These are phyloP conservation scores for Phoma sp. DNA, from an alignment of 2,329 filamentous ascomycete genomes.

Conservation along the genomic window DNA sequence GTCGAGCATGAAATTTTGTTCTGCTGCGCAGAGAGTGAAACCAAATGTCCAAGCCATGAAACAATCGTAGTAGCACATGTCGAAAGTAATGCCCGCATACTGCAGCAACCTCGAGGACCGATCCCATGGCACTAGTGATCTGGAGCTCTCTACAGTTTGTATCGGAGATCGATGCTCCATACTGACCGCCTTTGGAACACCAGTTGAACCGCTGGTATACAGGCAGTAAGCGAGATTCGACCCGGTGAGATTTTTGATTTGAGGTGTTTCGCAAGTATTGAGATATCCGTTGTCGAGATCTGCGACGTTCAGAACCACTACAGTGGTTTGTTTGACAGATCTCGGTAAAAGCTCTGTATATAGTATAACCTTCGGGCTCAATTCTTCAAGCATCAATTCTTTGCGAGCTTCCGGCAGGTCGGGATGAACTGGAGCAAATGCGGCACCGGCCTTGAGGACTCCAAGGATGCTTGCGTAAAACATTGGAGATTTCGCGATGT, in stretches of 20 bases:
- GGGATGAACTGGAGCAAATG: constrained; percentile 48
- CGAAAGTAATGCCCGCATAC: constrained; percentile 54
- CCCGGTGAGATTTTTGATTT: constrained; percentile 30
- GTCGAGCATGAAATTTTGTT: constrained; percentile 49
- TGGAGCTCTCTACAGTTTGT: constrained; percentile 52
- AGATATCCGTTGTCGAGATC: constrained; percentile 14
- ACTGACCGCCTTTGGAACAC: constrained; percentile 53
- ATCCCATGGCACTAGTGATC: constrained; percentile 50
- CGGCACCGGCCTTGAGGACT: constrained; percentile 51
- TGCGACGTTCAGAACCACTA: constrained; percentile 28
- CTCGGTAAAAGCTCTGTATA: constrained; percentile 8
- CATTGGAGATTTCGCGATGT: constrained; percentile 42
- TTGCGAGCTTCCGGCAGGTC: constrained; percentile 46
- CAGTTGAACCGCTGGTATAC: constrained; percentile 56
- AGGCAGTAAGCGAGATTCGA: constrained; percentile 52
- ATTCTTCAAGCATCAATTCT: constrained; percentile 44
- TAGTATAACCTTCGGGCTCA: constrained; percentile 41
- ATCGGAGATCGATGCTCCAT: constrained; percentile 52
- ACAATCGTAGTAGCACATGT: constrained; percentile 59
- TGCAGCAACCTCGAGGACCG: constrained; percentile 50
- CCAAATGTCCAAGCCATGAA: constrained; percentile 56
- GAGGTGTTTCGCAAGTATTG: constrained; percentile 29
- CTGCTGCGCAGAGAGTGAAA: constrained; percentile 52
- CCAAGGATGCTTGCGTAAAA: constrained; percentile 50
- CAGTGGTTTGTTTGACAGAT: not conserved